phyloP scores from a whole-genome alignment of 2,329 filamentous ascomycete species.

The Ophiocordyceps unilateralis region DNA sequence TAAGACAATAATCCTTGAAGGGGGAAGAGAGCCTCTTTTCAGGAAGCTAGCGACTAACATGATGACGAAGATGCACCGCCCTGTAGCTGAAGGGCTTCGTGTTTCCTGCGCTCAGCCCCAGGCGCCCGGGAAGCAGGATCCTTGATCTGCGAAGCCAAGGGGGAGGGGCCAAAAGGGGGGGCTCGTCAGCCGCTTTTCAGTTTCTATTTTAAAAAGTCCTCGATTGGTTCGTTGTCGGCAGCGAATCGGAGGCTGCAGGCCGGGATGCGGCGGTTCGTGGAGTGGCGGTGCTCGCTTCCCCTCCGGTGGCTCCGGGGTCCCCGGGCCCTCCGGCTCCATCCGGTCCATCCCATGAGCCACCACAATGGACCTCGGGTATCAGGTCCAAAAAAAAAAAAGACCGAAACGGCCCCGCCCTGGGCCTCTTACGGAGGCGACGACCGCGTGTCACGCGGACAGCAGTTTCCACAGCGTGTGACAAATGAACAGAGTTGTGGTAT shows the following conservation, averaged over 20 bases:
- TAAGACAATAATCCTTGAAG: neutral
- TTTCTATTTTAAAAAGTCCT: neutral
- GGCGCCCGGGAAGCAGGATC: neutral
- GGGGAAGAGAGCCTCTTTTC: neutral
- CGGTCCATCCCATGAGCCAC: neutral
- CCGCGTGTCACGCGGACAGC: no score
- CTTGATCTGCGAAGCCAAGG: neutral
- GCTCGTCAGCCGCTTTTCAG: neutral
- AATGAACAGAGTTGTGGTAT: no score
- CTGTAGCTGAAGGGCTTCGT: neutral
- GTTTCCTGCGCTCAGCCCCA: no score
- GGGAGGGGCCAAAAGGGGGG: neutral
- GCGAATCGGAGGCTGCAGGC: neutral
- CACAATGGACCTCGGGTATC: no score
- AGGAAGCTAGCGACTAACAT: neutral
- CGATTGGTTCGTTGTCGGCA: neutral
- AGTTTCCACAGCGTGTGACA: no score
- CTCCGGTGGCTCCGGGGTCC: no score
- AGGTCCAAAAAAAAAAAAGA: no score
- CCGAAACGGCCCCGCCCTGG: neutral
- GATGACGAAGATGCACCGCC: neutral
- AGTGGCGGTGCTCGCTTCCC: neutral
- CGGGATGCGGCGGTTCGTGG: neutral
- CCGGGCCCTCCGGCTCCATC: neutral
- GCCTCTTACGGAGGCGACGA: no score